These are phyloP conservation scores for Boletellus sp. DNA, from an alignment of 1,284 basidiomycete genomes.

Conservation along the genomic window DNA sequence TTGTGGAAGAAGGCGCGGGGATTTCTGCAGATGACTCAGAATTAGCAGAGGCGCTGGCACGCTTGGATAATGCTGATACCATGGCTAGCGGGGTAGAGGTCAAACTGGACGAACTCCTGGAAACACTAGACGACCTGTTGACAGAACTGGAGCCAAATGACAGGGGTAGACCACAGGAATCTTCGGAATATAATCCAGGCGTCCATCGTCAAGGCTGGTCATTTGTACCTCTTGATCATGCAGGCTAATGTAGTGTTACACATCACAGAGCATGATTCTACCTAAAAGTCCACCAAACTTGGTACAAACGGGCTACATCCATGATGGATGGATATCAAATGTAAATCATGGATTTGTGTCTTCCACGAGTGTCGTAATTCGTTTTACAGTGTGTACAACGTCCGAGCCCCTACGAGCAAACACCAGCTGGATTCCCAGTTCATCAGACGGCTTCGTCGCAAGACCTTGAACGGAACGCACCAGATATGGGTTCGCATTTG, in stretches of 20 bases:
- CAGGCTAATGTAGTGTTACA: neutral
- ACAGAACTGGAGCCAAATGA: conserved; percentile 36
- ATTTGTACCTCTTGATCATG: neutral
- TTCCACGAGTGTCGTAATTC: conserved; percentile 38
- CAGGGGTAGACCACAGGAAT: neutral
- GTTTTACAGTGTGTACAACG: conserved; percentile 74
- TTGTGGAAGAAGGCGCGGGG: conserved; percentile 36
- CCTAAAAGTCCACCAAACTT: conserved; percentile 6
- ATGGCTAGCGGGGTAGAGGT: conserved; percentile 55
- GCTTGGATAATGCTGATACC: conserved; percentile 50
- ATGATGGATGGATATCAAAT: conserved; percentile 26
- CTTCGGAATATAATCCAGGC: conserved; percentile 3
- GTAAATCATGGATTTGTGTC: conserved; percentile 23
- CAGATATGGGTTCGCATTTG: conserved; percentile 79
- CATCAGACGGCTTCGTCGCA: conserved; percentile 4
- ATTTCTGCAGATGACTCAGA: conserved; percentile 36
- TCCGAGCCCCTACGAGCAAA: conserved; percentile 72
- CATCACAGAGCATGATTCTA: conserved; percentile 19
- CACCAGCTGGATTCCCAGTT: conserved; percentile 53
- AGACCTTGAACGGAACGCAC: conserved; percentile 40
- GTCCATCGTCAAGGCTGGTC: conserved; percentile 15
- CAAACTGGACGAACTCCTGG: conserved; percentile 54
- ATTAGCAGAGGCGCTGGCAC: conserved; percentile 46
- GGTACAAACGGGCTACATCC: conserved; percentile 14
- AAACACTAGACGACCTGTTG: conserved; percentile 53